Percentiles rank a stretch among this genome's conserved stretches.
These are phyloP conservation scores for Kazachstania sp. DNA, from an alignment of 1,139 yeast species.

Conservation along the genomic window DNA sequence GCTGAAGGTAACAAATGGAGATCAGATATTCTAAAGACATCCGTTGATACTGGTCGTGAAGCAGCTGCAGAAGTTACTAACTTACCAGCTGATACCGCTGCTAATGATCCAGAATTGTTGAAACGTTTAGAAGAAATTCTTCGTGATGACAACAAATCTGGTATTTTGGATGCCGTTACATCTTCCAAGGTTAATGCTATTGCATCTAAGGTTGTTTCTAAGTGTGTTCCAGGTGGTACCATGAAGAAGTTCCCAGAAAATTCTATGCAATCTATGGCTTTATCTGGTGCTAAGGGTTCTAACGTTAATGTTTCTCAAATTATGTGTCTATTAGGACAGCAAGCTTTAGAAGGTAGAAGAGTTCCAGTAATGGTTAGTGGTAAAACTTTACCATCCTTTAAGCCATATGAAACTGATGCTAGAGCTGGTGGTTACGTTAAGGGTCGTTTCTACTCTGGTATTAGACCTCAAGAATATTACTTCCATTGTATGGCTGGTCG, in stretches of 20 bases:
- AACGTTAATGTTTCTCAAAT: constrained; percentile 97
- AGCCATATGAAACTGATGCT: constrained; percentile 93
- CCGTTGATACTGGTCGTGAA: constrained; percentile 74
- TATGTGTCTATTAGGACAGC: constrained; percentile 98
- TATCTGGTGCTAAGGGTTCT: constrained; percentile 98
- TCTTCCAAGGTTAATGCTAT: constrained; percentile 88
- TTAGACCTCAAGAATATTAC: constrained; percentile 95
- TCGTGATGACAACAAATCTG: constrained; percentile 87
- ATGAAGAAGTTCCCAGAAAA: constrained; percentile 93
- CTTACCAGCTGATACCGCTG: constrained; percentile 47
- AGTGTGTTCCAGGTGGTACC: constrained; percentile 94
- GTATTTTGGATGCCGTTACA: constrained; percentile 90
- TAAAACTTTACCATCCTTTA: constrained; percentile 92
- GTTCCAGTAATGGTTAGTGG: constrained; percentile 99
- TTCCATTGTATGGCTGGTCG: constrained; percentile 99
- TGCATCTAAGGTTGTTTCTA: constrained; percentile 85
- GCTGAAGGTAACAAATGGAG: constrained; percentile 88
- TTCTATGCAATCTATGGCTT: constrained; percentile 98
- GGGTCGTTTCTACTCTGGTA: constrained; percentile 96
- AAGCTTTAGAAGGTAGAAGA: constrained; percentile 98
- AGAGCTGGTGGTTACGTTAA: constrained; percentile 98
- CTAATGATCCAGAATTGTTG: constrained; percentile 66
- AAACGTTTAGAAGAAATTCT: constrained; percentile 88
- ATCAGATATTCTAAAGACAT: constrained; percentile 64
- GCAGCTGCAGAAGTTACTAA: constrained; percentile 96